Evolutionary conservation across 169 alveolate species (phyloP).

Genomic region (Condylostoma magnum): DNA sequence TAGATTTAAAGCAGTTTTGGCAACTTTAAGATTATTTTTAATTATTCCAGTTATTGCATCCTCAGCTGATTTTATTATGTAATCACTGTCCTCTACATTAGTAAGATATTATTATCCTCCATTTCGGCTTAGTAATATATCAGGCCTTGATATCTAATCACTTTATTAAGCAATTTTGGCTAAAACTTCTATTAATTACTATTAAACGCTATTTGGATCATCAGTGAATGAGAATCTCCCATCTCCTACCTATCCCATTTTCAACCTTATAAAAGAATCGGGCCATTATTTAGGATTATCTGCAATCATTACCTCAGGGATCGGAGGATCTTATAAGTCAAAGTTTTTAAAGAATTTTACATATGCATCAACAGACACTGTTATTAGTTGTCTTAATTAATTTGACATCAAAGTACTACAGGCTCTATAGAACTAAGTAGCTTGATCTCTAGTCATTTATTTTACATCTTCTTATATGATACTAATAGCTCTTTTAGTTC

Average conservation of each 20-base stretch:
- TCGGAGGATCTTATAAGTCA: conserved; percentile 44
- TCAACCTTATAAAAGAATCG: conserved; percentile 66
- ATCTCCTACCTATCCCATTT: conserved; percentile 47
- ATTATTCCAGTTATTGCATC: conserved; percentile 56
- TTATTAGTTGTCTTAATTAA: conserved; percentile 62
- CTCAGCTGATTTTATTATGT: conserved; percentile 38
- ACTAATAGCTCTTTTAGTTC: conserved; percentile 73
- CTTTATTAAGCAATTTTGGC: conserved; percentile 57
- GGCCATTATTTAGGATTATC: conserved; percentile 55
- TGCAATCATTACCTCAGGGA: conserved; percentile 54
- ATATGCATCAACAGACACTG: conserved; percentile 60
- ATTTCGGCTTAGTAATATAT: conserved; percentile 58
- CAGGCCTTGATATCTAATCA: conserved; percentile 72
- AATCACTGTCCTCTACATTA: conserved; percentile 73
- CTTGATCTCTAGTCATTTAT: conserved; percentile 62
- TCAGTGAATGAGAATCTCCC: conserved; percentile 55
- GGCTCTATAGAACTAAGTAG: conserved; percentile 70
- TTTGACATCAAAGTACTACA: conserved; percentile 78
- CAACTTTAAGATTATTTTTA: conserved; percentile 57
- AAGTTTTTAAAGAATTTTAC: conserved; percentile 66
- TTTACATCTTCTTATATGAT: conserved; percentile 69
- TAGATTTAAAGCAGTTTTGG: conserved; percentile 45
- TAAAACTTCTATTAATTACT: conserved; percentile 46
- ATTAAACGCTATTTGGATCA: conserved; percentile 37
- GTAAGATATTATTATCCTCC: conserved; percentile 53